phyloP scores from a whole-genome alignment of 768 basidiomycete genomes.

The Kwoniella mangroviensis region DNA sequence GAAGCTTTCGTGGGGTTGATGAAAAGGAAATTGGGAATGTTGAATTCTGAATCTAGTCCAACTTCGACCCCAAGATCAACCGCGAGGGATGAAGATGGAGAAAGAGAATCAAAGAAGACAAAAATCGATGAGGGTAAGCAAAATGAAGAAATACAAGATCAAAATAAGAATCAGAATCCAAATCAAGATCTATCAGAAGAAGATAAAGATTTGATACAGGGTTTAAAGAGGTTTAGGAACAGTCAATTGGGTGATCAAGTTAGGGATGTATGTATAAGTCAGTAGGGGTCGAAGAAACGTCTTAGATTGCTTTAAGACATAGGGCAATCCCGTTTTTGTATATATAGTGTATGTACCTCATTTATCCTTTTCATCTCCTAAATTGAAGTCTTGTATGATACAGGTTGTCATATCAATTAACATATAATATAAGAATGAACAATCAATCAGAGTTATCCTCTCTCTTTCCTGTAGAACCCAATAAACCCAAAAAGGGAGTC shows the following conservation, averaged over 20 bases:
- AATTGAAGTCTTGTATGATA: too few relatives aligned
- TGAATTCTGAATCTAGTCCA: conserved; percentile 8
- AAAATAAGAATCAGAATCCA: conserved; percentile 2
- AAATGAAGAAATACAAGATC: conserved; percentile 4
- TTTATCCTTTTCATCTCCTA: too few relatives aligned
- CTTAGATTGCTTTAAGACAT: not conserved
- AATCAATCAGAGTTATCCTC: not conserved
- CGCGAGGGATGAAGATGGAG: not conserved
- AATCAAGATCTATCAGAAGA: conserved; percentile 26
- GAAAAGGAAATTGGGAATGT: conserved; percentile 21
- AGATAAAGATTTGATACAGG: conserved; percentile 46
- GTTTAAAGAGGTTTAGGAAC: conserved; percentile 44
- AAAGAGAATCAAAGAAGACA: not conserved
- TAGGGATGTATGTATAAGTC: conserved; percentile 46
- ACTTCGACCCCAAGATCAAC: not conserved
- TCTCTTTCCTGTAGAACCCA: too few relatives aligned
- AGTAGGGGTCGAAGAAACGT: conserved; percentile 8
- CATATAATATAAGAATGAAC: too few relatives aligned
- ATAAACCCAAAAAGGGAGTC: too few relatives aligned
- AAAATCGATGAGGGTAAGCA: conserved; percentile 1
- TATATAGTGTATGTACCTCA: too few relatives aligned
- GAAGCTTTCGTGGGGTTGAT: conserved; percentile 20
- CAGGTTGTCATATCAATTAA: too few relatives aligned
- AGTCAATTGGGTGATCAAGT: conserved; percentile 44
- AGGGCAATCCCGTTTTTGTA: too few relatives aligned